These are phyloP conservation scores for Glutinoglossum americanum DNA, from an alignment of 495 filamentous ascomycete species.

Conservation along the genomic window DNA sequence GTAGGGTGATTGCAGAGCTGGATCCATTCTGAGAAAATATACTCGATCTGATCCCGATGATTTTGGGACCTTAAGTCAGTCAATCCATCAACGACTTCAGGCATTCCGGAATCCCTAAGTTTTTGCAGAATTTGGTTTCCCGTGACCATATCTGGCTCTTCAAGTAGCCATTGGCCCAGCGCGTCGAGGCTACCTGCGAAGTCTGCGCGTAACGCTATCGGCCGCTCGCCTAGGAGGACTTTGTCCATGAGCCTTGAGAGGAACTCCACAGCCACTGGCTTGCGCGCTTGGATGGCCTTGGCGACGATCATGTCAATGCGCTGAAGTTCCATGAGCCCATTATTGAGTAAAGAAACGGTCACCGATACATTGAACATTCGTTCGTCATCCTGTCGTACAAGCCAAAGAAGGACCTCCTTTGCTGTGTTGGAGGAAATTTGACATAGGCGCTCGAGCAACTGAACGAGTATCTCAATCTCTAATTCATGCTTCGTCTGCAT, in stretches of 20 bases:
- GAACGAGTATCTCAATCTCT: constrained; percentile 63
- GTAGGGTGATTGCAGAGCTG: constrained; percentile 53
- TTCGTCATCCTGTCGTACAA: constrained; percentile 48
- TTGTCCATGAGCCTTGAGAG: constrained; percentile 54
- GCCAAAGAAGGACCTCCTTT: constrained; percentile 50
- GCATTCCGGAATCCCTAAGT: constrained; percentile 38
- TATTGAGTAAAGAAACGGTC: constrained; percentile 53
- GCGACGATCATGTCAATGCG: constrained; percentile 59
- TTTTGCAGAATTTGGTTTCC: constrained; percentile 52
- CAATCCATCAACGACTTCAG: constrained; percentile 25
- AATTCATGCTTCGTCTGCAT: constrained; percentile 34
- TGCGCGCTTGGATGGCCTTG: constrained; percentile 44
- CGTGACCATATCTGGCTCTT: constrained; percentile 42
- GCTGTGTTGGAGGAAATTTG: constrained; percentile 51
- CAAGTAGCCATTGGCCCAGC: constrained; percentile 58
- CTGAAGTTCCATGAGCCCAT: constrained; percentile 51
- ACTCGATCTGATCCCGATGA: constrained; percentile 67
- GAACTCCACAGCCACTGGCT: constrained; percentile 47
- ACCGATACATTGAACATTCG: constrained; percentile 59
- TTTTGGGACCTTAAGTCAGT: constrained; percentile 27
- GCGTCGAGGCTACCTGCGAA: constrained; percentile 66
- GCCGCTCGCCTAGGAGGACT: constrained; percentile 52
- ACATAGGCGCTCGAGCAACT: constrained; percentile 61
- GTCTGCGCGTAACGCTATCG: constrained; percentile 59
- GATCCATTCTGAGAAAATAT: constrained; percentile 88